Evolutionary conservation across 139 green algal species (phyloP), one percentile per base, ranked within the genome.

Genomic region (Ettlia oleoabundans): DNA sequence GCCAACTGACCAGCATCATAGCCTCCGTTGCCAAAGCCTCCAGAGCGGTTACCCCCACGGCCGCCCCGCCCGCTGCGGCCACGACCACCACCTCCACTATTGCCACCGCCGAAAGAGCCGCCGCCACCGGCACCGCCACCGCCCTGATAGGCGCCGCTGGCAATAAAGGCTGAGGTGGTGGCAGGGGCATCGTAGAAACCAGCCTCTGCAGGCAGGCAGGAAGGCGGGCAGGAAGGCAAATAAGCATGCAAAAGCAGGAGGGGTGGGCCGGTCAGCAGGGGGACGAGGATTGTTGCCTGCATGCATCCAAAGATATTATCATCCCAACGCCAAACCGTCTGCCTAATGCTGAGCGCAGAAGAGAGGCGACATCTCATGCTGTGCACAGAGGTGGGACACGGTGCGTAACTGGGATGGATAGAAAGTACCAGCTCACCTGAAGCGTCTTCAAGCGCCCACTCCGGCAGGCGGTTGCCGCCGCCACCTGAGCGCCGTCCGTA

Each of bases 91-190:
- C 42, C 64, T 33, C 65, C 73, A 37, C 32, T 21, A 42, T 38
- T 35, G 32, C 47, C 35, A 9, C 8, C 7, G 41, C 4, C 32
- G 52, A 18, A 65, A 40, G 61, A 3, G 61, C 24, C 42, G 32
- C 10, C 6, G 41, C 3, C 79, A 53, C n/a, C 55, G 32, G 7
- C 32, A 35, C 33, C 15, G 15, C 26, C n/a, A 18, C 61, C 41
- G 19, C 76, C 33, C 73, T 80, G 73, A 35, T 55, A 80, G 35
- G 52, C 73, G 30, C 82, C 89, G 85, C 66, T 89, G 74, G 73
- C 73, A 30, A 80, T 80, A 52, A 82, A 76, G 26, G 64, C 43
- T 15, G 75, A 85, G 32, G 76, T 80, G 30, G 47, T 47, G n/a
- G 80, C 80, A 41, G 61, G 77, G 33, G 77, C 66, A 38, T 76